Conservation (phyloP, 306 rosid species). For the Prunus kanzakura region DNA sequence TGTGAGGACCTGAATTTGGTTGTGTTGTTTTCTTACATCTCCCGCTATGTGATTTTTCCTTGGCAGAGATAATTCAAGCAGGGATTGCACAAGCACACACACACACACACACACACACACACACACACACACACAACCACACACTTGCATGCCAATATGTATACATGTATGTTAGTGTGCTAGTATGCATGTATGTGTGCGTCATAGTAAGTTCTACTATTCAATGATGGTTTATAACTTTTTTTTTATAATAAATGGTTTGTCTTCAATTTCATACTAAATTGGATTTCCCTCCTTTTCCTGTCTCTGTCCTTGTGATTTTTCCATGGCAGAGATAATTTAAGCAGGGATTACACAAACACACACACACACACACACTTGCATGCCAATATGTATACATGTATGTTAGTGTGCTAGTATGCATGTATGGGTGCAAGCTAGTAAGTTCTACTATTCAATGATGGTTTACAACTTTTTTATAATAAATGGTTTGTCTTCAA, state of each 20-base stretch:
- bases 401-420: background rate
- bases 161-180: background rate
- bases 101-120: background rate
- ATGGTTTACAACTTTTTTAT: slow-evolving; percentile 1
- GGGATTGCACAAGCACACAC: background rate
- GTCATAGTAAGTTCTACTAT: background rate
- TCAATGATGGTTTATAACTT: background rate
- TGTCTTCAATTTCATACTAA: background rate
- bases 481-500: background rate
- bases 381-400: background rate
- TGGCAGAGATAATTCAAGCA: background rate
- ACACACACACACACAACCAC: too few species aligned
- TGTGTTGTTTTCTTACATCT: background rate
- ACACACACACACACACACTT: background rate
- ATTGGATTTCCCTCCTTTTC: slow-evolving; percentile 6
- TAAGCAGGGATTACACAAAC: background rate
- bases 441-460: background rate
- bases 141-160: background rate
- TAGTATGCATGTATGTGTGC: background rate
- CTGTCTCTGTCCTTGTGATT: background rate
- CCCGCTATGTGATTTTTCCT: background rate
- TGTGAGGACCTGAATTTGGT: background rate
- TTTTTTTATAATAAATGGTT: background rate
- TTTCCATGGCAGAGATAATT: background rate
- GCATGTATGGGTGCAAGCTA: background rate